A percentile compares a stretch with the other conserved stretches of the same genome.
These are phyloP conservation scores for Apophysomyces ossiformis DNA, from an alignment of 371 early-diverging fungal species.

Conservation along the genomic window DNA sequence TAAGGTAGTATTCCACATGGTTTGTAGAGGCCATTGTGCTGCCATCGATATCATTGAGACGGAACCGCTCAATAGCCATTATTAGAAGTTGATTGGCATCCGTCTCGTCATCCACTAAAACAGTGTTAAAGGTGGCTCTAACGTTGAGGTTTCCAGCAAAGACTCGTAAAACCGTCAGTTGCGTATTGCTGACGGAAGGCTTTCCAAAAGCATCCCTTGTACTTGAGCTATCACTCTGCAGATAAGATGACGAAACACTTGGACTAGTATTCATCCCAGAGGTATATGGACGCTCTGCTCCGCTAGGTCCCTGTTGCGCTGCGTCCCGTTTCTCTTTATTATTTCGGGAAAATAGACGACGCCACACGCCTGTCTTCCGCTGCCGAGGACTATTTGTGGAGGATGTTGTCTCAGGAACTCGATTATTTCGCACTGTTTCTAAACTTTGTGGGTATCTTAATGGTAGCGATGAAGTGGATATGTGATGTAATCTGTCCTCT, in stretches of 20 bases:
- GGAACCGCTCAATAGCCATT: constrained; percentile 53
- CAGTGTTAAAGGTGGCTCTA: constrained; percentile 56
- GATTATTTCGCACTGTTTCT: too few species aligned
- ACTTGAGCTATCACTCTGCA: background rate
- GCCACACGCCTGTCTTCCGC: constrained; percentile 21
- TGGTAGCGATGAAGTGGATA: background rate
- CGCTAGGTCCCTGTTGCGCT: background rate
- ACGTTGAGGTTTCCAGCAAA: constrained; percentile 60
- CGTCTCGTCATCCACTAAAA: constrained; percentile 47
- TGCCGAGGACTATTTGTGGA: constrained; percentile 1
- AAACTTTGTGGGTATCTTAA: too few species aligned
- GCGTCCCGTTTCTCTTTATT: constrained; percentile 23
- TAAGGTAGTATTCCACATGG: constrained; percentile 59
- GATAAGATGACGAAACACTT: background rate
- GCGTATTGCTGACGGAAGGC: constrained; percentile 18
- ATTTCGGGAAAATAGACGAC: constrained; percentile 39
- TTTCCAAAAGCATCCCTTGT: background rate
- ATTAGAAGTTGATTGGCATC: constrained; percentile 48
- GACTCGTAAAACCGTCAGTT: constrained; percentile 37
- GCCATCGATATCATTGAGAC: constrained; percentile 22
- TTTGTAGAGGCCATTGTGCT: constrained; percentile 14
- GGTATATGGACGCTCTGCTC: background rate
- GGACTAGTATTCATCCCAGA: background rate
- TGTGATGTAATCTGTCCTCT: background rate
- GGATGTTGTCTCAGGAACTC: background rate